phyloP scores from a whole-genome alignment of 2,329 filamentous ascomycete species.

The Hawksworthiomyces lignivorus region DNA sequence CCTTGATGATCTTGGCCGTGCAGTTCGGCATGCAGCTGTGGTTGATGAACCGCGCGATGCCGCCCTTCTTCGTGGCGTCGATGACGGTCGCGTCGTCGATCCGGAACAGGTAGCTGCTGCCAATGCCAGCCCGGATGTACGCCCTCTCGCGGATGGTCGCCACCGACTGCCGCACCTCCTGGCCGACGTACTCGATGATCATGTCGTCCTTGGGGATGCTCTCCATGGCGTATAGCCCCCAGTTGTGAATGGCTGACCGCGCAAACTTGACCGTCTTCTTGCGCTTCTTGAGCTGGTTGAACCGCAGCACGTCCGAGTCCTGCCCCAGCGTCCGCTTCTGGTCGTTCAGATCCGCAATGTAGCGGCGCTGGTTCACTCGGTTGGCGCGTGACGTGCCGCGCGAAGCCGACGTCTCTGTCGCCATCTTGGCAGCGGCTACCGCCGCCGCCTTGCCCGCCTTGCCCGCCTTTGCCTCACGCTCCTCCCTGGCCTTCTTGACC shows the following conservation, averaged over 20 bases:
- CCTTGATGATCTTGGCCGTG: constrained; percentile 98
- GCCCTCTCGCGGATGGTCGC: constrained; percentile 90
- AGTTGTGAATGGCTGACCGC: constrained; percentile 95
- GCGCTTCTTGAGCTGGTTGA: constrained; percentile 98
- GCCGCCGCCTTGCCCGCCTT: constrained; percentile 60
- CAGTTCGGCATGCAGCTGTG: constrained; percentile 98
- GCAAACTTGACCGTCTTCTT: constrained; percentile 99
- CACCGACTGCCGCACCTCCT: constrained; percentile 93
- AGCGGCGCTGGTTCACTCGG: constrained; percentile 89
- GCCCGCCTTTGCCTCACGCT: constrained; percentile 66
- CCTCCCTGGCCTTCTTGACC: constrained; percentile 83
- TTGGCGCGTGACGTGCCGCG: constrained; percentile 90
- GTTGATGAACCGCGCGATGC: constrained; percentile 97
- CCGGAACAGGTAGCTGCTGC: constrained; percentile 93
- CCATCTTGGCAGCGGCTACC: constrained; percentile 63
- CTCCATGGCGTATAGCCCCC: constrained; percentile 96
- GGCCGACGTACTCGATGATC: constrained; percentile 99
- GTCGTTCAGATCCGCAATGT: constrained; percentile 89
- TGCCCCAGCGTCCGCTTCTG: constrained; percentile 80
- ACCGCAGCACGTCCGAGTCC: constrained; percentile 87
- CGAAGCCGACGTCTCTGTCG: constrained; percentile 70
- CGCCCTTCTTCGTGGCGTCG: constrained; percentile 96
- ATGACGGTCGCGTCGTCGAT: constrained; percentile 98
- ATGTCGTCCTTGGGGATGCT: constrained; percentile 96
- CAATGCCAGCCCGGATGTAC: constrained; percentile 93